Percentiles rank a stretch among this genome's conserved stretches.
These are phyloP conservation scores for Gyromitra esculenta DNA, from an alignment of 2,329 filamentous ascomycete species.

Conservation along the genomic window DNA sequence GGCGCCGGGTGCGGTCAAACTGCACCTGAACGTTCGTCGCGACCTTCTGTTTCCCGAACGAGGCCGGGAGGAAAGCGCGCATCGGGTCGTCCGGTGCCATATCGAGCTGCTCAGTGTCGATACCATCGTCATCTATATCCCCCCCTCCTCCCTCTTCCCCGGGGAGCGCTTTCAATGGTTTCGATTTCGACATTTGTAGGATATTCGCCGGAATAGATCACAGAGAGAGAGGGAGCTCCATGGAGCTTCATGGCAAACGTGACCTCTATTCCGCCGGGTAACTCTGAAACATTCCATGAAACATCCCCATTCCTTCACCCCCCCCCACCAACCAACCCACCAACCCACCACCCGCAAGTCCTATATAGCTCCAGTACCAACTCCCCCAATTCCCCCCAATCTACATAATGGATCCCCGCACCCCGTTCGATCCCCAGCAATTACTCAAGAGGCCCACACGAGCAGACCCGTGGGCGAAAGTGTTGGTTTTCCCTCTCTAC, in stretches of 20 bases:
- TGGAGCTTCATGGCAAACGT: slow-evolving; percentile 9
- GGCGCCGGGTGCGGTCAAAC: slow-evolving; percentile 65
- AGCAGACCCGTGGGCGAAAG: slow-evolving; percentile 73
- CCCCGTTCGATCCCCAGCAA: slow-evolving; percentile 52
- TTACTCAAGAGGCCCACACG: slow-evolving; percentile 49
- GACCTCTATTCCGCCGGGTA: slow-evolving; percentile 28
- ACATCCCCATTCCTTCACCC: not conserved
- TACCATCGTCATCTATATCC: slow-evolving; percentile 22
- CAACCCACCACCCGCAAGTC: too few species aligned
- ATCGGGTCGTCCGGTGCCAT: slow-evolving; percentile 74
- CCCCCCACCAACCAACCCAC: not conserved
- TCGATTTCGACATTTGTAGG: slow-evolving; percentile 38
- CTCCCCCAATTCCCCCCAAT: too few species aligned
- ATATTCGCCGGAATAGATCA: not conserved
- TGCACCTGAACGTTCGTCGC: slow-evolving; percentile 64
- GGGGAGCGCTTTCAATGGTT: slow-evolving; percentile 50
- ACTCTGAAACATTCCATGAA: slow-evolving; percentile 1
- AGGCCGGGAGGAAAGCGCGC: slow-evolving; percentile 78
- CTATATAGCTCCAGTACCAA: too few species aligned
- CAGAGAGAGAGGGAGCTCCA: not conserved
- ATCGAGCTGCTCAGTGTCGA: slow-evolving; percentile 67
- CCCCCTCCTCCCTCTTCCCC: slow-evolving; percentile 33
- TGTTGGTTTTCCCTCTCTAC: slow-evolving; percentile 63
- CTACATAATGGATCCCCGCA: slow-evolving; percentile 43
- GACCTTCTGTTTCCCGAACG: slow-evolving; percentile 85